phyloP scores from a whole-genome alignment of 345 rosid species.

The Syzygium aqueum region DNA sequence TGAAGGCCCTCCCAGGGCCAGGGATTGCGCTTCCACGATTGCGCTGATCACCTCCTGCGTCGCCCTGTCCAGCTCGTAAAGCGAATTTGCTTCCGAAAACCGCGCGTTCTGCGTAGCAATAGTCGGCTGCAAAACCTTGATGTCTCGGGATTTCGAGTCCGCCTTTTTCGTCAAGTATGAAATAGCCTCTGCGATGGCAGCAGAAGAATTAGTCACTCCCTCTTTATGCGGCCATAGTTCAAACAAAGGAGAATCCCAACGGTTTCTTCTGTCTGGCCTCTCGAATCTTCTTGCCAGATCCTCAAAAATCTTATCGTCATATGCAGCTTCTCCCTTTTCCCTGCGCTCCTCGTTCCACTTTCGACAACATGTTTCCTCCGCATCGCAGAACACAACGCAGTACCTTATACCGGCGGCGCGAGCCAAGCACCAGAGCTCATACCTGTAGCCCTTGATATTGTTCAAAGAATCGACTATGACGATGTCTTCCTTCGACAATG shows the following conservation, averaged over 20 bases:
- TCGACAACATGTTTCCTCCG: slow-evolving; percentile 51
- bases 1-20: slow-evolving; percentile 58
- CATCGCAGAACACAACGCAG: slow-evolving; percentile 68
- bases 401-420: slow-evolving; percentile 85
- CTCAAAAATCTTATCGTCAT: slow-evolving; percentile 58
- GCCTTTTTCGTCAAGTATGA: slow-evolving; percentile 65
- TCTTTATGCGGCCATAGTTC: slow-evolving; percentile 57
- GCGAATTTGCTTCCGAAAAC: slow-evolving; percentile 71
- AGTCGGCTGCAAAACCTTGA: slow-evolving; percentile 85
- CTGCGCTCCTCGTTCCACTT: slow-evolving; percentile 74
- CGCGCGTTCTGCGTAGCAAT: slow-evolving; percentile 70
- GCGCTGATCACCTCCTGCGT: slow-evolving; percentile 74
- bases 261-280: slow-evolving; percentile 79
- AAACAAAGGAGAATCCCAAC: slow-evolving; percentile 97
- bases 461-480: slow-evolving; percentile 90
- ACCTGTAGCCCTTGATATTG: slow-evolving; percentile 90
- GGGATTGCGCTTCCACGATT: slow-evolving; percentile 75
- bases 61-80: slow-evolving; percentile 81
- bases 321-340: slow-evolving; percentile 50
- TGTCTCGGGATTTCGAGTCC: slow-evolving; percentile 66
- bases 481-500: slow-evolving; percentile 72
- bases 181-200: slow-evolving; percentile 63
- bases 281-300: slow-evolving; percentile 85
- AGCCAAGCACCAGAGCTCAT: slow-evolving; percentile 94
- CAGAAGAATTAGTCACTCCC: slow-evolving; percentile 47